Conservation (phyloP, 305 asterid genomes). For the Fraxinus nigra region DNA sequence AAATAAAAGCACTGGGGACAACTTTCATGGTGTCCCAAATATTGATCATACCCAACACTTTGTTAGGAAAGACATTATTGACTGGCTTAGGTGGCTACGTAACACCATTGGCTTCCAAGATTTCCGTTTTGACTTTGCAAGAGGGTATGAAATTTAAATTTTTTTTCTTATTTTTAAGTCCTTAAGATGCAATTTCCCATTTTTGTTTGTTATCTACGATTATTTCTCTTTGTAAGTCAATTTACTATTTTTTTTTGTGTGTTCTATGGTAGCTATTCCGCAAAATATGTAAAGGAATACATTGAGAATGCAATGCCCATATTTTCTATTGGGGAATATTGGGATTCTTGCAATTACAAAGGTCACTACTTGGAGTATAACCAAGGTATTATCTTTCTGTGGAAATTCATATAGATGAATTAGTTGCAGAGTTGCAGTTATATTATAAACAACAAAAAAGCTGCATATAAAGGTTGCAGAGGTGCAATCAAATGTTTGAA, state of each 20-base stretch:
- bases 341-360: slow-evolving; percentile 91
- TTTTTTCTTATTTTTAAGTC: neutral
- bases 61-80: slow-evolving; percentile 72
- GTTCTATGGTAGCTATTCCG: slow-evolving; percentile 55
- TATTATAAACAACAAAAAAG: neutral
- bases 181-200: neutral
- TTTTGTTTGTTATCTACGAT: neutral
- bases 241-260: slow-evolving; percentile 6
- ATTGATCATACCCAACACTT: slow-evolving; percentile 82
- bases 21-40: slow-evolving; percentile 82
- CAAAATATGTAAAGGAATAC: slow-evolving; percentile 84
- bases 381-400: slow-evolving; percentile 55
- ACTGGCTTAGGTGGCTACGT: slow-evolving; percentile 85
- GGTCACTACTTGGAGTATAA: slow-evolving; percentile 72
- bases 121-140: slow-evolving; percentile 91
- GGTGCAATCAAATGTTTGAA: neutral
- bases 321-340: slow-evolving; percentile 85
- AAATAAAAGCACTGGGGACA: slow-evolving; percentile 83
- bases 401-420: neutral
- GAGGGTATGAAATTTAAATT: slow-evolving; percentile 52
- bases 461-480: neutral
- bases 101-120: slow-evolving; percentile 81
- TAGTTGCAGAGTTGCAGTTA: neutral
- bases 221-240: slow-evolving; percentile 15
- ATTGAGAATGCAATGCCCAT: slow-evolving; percentile 68